These are phyloP conservation scores for Colletotrichum sp. DNA, from an alignment of 2,329 filamentous ascomycete genomes.

Conservation along the genomic window DNA sequence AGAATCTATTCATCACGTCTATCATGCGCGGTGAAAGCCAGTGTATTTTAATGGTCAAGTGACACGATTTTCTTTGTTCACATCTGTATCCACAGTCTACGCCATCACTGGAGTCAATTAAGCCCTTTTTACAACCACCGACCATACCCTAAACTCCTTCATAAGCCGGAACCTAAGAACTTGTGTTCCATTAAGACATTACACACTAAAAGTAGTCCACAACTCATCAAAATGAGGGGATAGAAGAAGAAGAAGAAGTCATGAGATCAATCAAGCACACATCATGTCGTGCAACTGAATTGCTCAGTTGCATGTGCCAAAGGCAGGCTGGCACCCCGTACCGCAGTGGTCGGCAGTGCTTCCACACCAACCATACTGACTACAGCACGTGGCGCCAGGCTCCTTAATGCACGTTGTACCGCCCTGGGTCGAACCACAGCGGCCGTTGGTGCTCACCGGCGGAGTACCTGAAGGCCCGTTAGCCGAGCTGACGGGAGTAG, in stretches of 20 bases:
- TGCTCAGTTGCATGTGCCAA: slow-evolving; percentile 14
- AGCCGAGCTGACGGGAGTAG: not conserved
- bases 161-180: not conserved
- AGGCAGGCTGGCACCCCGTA: slow-evolving; percentile 12
- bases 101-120: not conserved
- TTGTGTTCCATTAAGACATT: not conserved
- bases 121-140: not conserved
- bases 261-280: not conserved
- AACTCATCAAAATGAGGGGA: not conserved
- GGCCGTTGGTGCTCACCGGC: slow-evolving; percentile 25
- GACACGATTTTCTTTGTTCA: not conserved
- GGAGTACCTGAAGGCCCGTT: not conserved
- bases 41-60: not conserved
- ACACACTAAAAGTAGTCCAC: slow-evolving; percentile 3
- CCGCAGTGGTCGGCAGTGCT: slow-evolving; percentile 24
- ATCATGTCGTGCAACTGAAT: not conserved
- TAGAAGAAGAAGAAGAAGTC: not conserved
- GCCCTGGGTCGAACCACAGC: slow-evolving; percentile 30
- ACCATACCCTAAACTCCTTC: not conserved
- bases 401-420: slow-evolving; percentile 27
- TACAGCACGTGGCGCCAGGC: slow-evolving; percentile 25
- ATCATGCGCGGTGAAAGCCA: not conserved
- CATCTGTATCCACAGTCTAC: not conserved
- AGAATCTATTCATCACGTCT: not conserved
- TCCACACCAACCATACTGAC: slow-evolving; percentile 26